Evolutionary conservation across 768 basidiomycete genomes (phyloP), one percentile per base, ranked within the genome.

Genomic region (Fomitopsis pulvina): DNA sequence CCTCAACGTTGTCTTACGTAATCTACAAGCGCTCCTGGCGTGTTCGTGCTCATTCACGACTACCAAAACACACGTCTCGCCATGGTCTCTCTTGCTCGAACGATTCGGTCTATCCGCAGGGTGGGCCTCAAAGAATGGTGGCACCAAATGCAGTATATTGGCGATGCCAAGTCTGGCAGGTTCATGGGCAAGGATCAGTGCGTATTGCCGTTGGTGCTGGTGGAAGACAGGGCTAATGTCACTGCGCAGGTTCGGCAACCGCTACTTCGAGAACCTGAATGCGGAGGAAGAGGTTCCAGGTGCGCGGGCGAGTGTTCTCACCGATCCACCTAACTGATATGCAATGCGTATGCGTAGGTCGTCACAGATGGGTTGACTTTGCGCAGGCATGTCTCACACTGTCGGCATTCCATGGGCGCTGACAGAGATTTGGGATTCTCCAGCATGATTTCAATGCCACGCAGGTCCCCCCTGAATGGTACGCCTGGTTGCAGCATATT

Each of bases 311-410:
- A 32, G 79, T 68, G 27, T 11, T 34, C 8, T 22, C 11, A 10
- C 29, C 26, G 25, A 29, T 18, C 2, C 38, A 29, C n/a, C n/a
- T n/a, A n/a, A n/a, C n/a, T n/a, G n/a, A n/a, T n/a, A n/a, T n/a
- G n/a, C n/a, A n/a, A n/a, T n/a, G n/a, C n/a, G n/a, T n/a, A n/a
- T 32, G 20, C 41, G 11, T 65, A 90, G 93, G 94, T 60, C 89
- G 95, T 58, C 92, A 96, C 64, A 81, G 95, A 67, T 98, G 95
- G 95, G 83, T 98, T 38, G 95, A 98, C 71, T 92, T 78, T 61
- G 77, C 85, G 16, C 92, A 96, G 72, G 89, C 90, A 54, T 50
- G 75, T 52, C 2, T 32, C 34, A n/a, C n/a, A n/a, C 24, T 21
- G 32, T 14, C 43, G 25, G 5, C 8, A 41, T 16, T 25, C 3